Base-by-base conservation (phyloP, 2,329 filamentous ascomycete species). In the Raffaelea albimanens region DNA sequence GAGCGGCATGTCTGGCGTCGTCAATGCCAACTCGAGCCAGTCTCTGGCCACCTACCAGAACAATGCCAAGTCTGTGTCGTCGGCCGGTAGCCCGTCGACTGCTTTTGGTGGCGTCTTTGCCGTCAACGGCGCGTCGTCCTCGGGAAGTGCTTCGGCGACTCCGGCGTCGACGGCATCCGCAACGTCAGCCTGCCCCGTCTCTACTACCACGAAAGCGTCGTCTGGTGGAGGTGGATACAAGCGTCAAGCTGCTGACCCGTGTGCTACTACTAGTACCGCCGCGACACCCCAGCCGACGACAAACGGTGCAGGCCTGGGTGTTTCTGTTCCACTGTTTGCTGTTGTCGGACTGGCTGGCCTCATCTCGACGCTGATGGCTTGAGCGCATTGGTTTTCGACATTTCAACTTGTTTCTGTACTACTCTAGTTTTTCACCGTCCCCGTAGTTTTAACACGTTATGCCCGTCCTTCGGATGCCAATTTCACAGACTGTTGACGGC, bases 1-100 rank as follows among this genome's bases (percentile, higher is more conserved):
- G 47, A 53, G 44, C 21, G 67, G 68, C 49, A 71, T 72, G 69
- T 63, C 67, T 40, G 68, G 67, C 34, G 66, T 68, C 44, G 63
- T 72, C 53, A 71, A 72, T 53, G 60, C 66, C 4, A 40, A 42
- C 8, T 47, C 48, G 23, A 23, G 18, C 36, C 43, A 44, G 25
- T 51, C 51, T 3, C 47, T 58, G 10, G 45, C 36, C 21, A 13
- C 38, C 22, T 46, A 46, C 38, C 14, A 31, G 18, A 22, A n/a
- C 18, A 33, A 20, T 13, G 44, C 44, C 23, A 41, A 33, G 22
- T 31, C 38, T 19, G 44, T 46, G 10, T 18, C 38, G 16, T 33
- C 7, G 18, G 36, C 44, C 38, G 44, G 21, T 25, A 41, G 38
- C 23, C 44, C 44, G 5, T 14, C 44, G 34, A 16, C 44, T 10